A percentile compares a stretch with the other conserved stretches of the same genome.
These are phyloP conservation scores for Russula virescens DNA, from an alignment of 768 basidiomycete species.

Conservation along the genomic window DNA sequence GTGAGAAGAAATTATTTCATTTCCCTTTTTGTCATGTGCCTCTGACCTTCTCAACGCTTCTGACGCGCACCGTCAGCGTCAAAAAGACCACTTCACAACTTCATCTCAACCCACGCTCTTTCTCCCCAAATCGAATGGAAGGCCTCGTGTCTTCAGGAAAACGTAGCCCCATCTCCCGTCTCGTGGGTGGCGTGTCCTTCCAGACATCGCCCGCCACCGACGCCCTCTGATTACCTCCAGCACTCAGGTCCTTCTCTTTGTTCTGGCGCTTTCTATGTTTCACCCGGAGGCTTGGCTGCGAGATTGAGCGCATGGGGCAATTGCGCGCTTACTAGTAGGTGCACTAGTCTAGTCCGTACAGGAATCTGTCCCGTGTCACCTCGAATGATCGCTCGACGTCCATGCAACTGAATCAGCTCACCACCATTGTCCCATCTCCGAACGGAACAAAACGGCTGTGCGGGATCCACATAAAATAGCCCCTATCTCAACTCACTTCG, in stretches of 20 bases:
- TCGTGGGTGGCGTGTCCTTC: background rate
- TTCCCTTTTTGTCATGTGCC: conserved; percentile 14
- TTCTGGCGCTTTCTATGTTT: conserved; percentile 8
- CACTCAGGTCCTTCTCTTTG: background rate
- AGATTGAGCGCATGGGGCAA: conserved; percentile 1
- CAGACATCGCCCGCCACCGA: conserved; percentile 5
- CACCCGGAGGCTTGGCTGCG: conserved; percentile 20
- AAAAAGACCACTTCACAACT: conserved; percentile 1
- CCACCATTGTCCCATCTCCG: background rate
- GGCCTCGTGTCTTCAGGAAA: background rate
- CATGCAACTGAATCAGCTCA: background rate
- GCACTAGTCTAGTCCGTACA: background rate
- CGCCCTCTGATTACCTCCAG: background rate
- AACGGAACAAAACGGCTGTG: background rate
- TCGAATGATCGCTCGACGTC: background rate
- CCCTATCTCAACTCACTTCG: conserved; percentile 8
- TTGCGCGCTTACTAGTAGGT: background rate
- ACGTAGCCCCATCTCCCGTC: background rate
- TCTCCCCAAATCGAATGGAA: conserved; percentile 24
- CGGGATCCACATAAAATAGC: background rate
- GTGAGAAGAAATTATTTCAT: conserved; percentile 11
- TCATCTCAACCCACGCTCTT: conserved; percentile 23
- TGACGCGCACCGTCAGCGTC: conserved; percentile 18
- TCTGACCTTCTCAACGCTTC: conserved; percentile 12
- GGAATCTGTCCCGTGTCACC: background rate